A percentile compares a stretch with the other conserved stretches of the same genome.
These are phyloP conservation scores for Talaromyces sp. DNA, from an alignment of 2,329 filamentous ascomycete species.

Conservation along the genomic window DNA sequence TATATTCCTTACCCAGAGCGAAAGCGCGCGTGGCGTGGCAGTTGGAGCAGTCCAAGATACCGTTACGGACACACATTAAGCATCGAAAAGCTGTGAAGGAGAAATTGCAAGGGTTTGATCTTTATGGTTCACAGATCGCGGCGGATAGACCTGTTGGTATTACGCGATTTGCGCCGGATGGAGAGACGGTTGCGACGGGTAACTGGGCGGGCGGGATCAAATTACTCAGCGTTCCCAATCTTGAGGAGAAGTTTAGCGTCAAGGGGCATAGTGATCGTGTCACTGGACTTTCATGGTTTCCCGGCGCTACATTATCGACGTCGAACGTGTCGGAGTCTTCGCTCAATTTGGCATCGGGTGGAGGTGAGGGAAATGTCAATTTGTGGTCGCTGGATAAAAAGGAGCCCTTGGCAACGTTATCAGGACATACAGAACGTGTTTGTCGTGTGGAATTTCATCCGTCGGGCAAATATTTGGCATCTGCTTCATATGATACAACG, in stretches of 20 bases:
- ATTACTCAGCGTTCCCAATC: slow-evolving; percentile 73
- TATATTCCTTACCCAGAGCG: slow-evolving; percentile 77
- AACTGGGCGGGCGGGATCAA: slow-evolving; percentile 92
- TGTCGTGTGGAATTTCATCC: slow-evolving; percentile 94
- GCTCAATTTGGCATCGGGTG: slow-evolving; percentile 84
- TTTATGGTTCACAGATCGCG: slow-evolving; percentile 89
- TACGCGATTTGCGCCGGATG: slow-evolving; percentile 81
- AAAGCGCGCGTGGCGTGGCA: slow-evolving; percentile 72
- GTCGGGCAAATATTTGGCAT: slow-evolving; percentile 81
- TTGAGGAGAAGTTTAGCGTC: slow-evolving; percentile 69
- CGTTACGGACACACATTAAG: slow-evolving; percentile 83
- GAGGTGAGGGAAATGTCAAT: slow-evolving; percentile 79
- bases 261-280: slow-evolving; percentile 85
- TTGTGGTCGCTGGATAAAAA: slow-evolving; percentile 87
- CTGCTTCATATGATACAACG: slow-evolving; percentile 90
- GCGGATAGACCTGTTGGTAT: slow-evolving; percentile 89
- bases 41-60: slow-evolving; percentile 73
- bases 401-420: slow-evolving; percentile 73
- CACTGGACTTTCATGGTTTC: slow-evolving; percentile 85
- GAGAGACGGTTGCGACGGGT: slow-evolving; percentile 76
- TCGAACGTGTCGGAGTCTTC: slow-evolving; percentile 65
- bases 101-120: slow-evolving; percentile 71
- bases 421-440: slow-evolving; percentile 80
- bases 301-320: slow-evolving; percentile 68
- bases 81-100: slow-evolving; percentile 88